These are phyloP conservation scores for Phalaenopsis hybrid DNA, from an alignment of 116 monocot genomes.

Conservation along the genomic window DNA sequence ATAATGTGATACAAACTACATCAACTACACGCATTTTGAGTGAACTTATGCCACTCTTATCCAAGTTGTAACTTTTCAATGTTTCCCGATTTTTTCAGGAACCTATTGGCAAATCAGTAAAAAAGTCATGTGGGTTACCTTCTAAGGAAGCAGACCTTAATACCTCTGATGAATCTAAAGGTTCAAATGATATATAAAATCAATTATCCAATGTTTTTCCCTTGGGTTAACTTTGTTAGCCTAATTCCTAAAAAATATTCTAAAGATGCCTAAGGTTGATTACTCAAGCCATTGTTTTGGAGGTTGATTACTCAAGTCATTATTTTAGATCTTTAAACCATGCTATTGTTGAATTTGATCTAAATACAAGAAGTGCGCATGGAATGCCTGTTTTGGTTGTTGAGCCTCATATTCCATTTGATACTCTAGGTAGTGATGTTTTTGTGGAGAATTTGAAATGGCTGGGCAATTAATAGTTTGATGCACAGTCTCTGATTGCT, in stretches of 20 bases:
- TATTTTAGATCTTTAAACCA: too few species aligned
- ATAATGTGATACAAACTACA: conserved; percentile 25
- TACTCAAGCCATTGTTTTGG: background rate
- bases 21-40: conserved; percentile 30
- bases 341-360: conserved; percentile 12
- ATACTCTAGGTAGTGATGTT: background rate
- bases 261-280: conserved; percentile 4
- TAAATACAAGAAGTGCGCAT: background rate
- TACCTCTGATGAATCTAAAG: conserved; percentile 7
- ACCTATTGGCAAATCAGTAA: conserved; percentile 9
- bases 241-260: background rate
- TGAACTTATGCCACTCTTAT: conserved; percentile 35
- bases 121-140: conserved; percentile 7
- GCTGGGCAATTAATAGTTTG: too few species aligned
- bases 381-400: conserved; percentile 19
- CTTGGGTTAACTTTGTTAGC: background rate
- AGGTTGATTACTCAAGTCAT: too few species aligned
- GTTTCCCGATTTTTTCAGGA: conserved; percentile 10
- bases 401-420: background rate
- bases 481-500: too few species aligned
- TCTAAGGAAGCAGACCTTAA: conserved; percentile 7
- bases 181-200: background rate
- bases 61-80: conserved; percentile 26
- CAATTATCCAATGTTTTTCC: background rate
- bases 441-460: too few species aligned